Conservation (phyloP, 2,329 filamentous ascomycete species). For the Botrytis squamosa region DNA sequence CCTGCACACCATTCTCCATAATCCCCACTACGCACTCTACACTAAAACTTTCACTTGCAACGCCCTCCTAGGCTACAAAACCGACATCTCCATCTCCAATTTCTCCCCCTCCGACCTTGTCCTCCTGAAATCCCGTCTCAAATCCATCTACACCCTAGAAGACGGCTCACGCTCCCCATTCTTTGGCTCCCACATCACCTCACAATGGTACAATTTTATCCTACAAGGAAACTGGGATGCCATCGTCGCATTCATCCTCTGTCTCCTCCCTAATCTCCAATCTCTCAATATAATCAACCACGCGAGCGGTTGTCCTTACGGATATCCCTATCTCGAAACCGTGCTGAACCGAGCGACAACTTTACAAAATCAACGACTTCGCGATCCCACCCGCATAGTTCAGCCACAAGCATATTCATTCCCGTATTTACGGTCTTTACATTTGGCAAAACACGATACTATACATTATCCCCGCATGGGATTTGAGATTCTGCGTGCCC, state of each 20-base stretch:
- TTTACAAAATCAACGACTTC: constrained; percentile 2
- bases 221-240: constrained; percentile 19
- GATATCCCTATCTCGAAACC: constrained; percentile 22
- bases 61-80: constrained; percentile 16
- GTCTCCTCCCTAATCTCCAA: constrained; percentile 20
- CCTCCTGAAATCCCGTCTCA: background rate
- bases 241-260: constrained; percentile 12
- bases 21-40: constrained; percentile 11
- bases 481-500: constrained; percentile 10
- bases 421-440: background rate
- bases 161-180: background rate
- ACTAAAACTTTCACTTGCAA: constrained; percentile 13
- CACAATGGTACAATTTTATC: constrained; percentile 5
- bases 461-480: constrained; percentile 15
- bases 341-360: constrained; percentile 12
- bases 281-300: constrained; percentile 20
- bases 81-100: constrained; percentile 2
- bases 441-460: constrained; percentile 12
- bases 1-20: constrained; percentile 9
- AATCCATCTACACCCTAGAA: background rate
- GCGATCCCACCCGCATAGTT: no score
- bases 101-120: background rate
- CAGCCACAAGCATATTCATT: background rate
- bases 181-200: background rate
- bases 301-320: constrained; percentile 15